A percentile compares a stretch with the other conserved stretches of the same genome.
Evolutionary conservation across 768 basidiomycete species (phyloP).

Genomic region (Termitomyces sp.): DNA sequence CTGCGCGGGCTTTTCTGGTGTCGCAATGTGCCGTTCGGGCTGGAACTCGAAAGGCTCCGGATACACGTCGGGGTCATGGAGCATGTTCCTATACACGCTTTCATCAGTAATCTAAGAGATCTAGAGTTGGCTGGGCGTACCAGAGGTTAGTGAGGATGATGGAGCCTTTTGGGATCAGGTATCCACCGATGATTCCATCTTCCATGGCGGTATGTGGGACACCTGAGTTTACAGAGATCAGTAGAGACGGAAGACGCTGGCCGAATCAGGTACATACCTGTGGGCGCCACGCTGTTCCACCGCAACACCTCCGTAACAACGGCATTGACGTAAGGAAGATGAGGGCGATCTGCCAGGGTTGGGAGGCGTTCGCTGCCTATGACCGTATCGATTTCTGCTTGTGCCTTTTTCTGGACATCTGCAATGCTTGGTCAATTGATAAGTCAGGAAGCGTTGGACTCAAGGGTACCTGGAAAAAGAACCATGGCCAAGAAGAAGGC

Average conservation of each 20-base stretch:
- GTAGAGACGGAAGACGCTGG: neutral
- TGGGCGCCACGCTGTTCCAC: conserved; percentile 45
- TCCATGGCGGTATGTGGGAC: conserved; percentile 43
- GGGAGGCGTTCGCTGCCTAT: conserved; percentile 36
- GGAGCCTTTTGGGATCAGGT: conserved; percentile 46
- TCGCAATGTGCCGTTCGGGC: conserved; percentile 42
- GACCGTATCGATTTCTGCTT: conserved; percentile 47
- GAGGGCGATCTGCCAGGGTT: conserved; percentile 33
- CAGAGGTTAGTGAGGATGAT: conserved; percentile 46
- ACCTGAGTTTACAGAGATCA: conserved; percentile 20
- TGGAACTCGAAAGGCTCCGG: conserved; percentile 47
- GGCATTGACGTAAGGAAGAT: conserved; percentile 47
- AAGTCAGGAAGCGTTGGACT: neutral
- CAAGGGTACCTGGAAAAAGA: conserved; percentile 27
- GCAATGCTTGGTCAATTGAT: conserved; percentile 12
- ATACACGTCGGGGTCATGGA: conserved; percentile 46
- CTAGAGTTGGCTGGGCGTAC: conserved; percentile 19
- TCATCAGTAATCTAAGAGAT: neutral
- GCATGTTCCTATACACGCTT: conserved; percentile 40
- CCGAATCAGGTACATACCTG: neutral
- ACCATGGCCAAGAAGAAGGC: conserved; percentile 50
- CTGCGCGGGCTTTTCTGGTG: conserved; percentile 26
- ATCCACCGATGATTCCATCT: conserved; percentile 40
- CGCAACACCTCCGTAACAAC: conserved; percentile 45
- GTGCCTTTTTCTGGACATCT: conserved; percentile 50